phyloP scores from a whole-genome alignment of 1,139 yeast species.

The Candida sp. region DNA sequence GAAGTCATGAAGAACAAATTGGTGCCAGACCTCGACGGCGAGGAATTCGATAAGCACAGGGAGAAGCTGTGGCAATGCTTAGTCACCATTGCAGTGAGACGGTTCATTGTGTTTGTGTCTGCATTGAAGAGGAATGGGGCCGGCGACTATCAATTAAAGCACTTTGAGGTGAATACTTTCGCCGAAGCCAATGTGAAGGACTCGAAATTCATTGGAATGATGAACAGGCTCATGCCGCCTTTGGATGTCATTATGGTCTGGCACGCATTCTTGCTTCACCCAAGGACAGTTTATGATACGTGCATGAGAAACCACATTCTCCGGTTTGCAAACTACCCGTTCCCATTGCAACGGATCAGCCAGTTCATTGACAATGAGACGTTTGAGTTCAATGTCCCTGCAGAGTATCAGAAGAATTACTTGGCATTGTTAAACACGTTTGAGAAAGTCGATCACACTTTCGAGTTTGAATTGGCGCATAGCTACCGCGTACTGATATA shows the following conservation, averaged over 20 bases:
- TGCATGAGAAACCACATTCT: conserved; percentile 25
- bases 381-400: conserved; percentile 21
- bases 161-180: background rate
- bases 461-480: background rate
- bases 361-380: conserved; percentile 23
- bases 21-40: conserved; percentile 7
- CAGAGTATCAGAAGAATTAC: background rate
- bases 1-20: conserved; percentile 21
- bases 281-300: conserved; percentile 29
- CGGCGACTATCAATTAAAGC: background rate
- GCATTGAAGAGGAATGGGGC: conserved; percentile 14
- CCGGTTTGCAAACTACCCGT: conserved; percentile 24
- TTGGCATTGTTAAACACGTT: background rate
- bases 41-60: conserved; percentile 17
- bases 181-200: background rate
- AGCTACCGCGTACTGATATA: conserved; percentile 2
- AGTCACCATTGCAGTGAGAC: conserved; percentile 29
- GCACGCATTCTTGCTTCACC: conserved; percentile 29
- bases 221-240: conserved; percentile 24
- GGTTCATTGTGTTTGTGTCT: conserved; percentile 31
- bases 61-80: conserved; percentile 30
- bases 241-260: conserved; percentile 44
- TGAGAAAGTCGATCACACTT: background rate
- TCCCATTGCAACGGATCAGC: conserved; percentile 27
- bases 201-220: background rate